Evolutionary conservation across 2,329 filamentous ascomycete species (phyloP), one percentile per base, ranked within the genome.

Genomic region (Didymella segeticola): DNA sequence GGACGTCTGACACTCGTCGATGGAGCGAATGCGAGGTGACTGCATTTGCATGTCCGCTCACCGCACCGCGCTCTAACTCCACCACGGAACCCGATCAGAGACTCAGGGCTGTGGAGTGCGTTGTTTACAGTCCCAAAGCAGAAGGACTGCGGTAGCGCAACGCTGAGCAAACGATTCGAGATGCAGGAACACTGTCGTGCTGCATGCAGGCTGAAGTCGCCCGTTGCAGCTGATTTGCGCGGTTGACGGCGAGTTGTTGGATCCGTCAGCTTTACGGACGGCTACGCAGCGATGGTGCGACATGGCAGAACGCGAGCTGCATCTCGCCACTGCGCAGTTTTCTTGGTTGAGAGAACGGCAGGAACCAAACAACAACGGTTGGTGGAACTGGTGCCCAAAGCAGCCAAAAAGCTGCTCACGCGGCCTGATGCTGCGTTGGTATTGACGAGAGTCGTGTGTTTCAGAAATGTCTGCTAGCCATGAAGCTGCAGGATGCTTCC

Each of bases 231-330:
- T 71, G 67, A 72, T 71, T 72, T 62, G 71, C 61, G 60, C 64
- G 60, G 57, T 57, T 57, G 61, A 61, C 60, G 54, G 60, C 60
- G 51, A 38, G 58, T 25, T 34, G 46, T 60, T 56, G 55, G 57
- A 45, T 52, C 58, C 56, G 61, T 39, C 57, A 43, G 47, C 53
- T 65, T 53, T 61, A 58, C 46, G 26, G 54, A 64, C 56, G 62
- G 56, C 58, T 52, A 60, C 60, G 42, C 58, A 53, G 48, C 56
- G 20, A 71, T 74, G 71, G 71, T 74, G 71, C 68, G 69, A 74
- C 71, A 62, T 37, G 47, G 51, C 59, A 58, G 61, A 58, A 59
- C 62, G 57, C 58, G 47, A 42, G 51, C 61, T 69, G 68, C 68
- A 69, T 33, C 47, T 65, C 58, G 60, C 65, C 57, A 61, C 57